Evolutionary conservation across 176 grass and related monocot genomes (phyloP).

Genomic region (Puccinellia tenuiflora): DNA sequence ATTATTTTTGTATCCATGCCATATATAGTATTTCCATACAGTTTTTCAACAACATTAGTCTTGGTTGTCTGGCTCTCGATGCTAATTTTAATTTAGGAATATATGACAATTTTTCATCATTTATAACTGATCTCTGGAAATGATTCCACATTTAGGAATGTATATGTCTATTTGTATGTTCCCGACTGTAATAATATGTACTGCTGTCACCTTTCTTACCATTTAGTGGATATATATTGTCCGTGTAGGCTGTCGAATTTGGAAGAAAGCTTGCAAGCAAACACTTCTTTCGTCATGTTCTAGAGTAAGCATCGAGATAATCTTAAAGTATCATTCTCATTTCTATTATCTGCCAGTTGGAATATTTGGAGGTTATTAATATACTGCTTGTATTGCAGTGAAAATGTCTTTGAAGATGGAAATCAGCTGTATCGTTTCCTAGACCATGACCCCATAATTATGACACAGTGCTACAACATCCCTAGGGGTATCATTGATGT

Average conservation of each 20-base stretch:
- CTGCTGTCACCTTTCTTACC: not conserved
- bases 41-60: not conserved
- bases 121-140: constrained; percentile 12
- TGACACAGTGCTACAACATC: constrained; percentile 88
- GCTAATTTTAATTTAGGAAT: not conserved
- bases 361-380: constrained; percentile 8
- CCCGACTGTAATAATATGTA: not conserved
- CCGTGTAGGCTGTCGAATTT: constrained; percentile 79
- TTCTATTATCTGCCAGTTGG: not conserved
- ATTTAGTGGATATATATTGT: not conserved
- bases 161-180: not conserved
- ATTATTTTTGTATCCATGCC: constrained; percentile 3
- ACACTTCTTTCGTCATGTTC: constrained; percentile 76
- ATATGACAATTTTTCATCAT: not conserved
- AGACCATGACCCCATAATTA: constrained; percentile 77
- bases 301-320: constrained; percentile 58
- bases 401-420: constrained; percentile 91
- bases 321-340: not conserved
- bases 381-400: constrained; percentile 46
- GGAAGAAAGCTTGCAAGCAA: constrained; percentile 80
- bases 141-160: not conserved
- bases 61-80: not conserved
- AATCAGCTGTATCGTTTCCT: constrained; percentile 85
- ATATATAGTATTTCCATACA: constrained; percentile 1
- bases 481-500: constrained; percentile 75